Evolutionary conservation across 768 basidiomycete genomes (phyloP).

Genomic region (Phylloporus arenicola): DNA sequence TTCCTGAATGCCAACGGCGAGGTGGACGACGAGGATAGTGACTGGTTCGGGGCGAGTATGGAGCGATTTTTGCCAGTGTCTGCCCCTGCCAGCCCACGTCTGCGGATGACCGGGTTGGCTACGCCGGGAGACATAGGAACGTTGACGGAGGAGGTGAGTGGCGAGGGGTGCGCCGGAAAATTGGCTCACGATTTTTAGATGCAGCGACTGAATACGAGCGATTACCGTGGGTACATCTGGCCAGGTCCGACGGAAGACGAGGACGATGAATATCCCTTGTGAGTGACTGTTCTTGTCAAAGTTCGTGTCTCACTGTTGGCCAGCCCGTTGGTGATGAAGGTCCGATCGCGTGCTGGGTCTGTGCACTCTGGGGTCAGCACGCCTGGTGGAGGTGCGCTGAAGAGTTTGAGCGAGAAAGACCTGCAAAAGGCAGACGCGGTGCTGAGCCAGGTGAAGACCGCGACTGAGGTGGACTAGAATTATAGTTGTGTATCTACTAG

Average conservation of each 20-base stretch:
- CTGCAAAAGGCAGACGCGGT: conserved; percentile 84
- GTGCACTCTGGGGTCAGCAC: conserved; percentile 75
- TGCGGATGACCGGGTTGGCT: conserved; percentile 66
- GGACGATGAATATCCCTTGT: conserved; percentile 90
- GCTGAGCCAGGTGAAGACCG: conserved; percentile 52
- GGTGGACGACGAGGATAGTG: conserved; percentile 40
- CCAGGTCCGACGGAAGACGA: conserved; percentile 63
- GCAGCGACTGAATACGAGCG: conserved; percentile 82
- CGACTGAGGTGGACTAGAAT: not conserved
- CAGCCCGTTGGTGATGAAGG: conserved; percentile 87
- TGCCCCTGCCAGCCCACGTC: conserved; percentile 83
- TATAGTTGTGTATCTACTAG: conserved; percentile 14
- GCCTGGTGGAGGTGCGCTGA: conserved; percentile 75
- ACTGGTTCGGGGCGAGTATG: conserved; percentile 45
- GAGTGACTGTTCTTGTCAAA: conserved; percentile 31
- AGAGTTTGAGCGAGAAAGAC: conserved; percentile 83
- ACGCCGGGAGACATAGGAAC: conserved; percentile 95
- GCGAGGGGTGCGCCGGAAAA: not conserved
- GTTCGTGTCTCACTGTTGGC: conserved; percentile 2
- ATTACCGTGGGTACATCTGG: conserved; percentile 66
- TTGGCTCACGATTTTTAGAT: conserved; percentile 45
- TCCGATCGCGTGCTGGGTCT: conserved; percentile 76
- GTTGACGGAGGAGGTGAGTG: conserved; percentile 70
- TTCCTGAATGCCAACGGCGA: conserved; percentile 62
- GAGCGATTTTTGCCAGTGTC: conserved; percentile 67